phyloP scores from a whole-genome alignment of 192 early-diverging fungal species.

The Oehlia diaphana region DNA sequence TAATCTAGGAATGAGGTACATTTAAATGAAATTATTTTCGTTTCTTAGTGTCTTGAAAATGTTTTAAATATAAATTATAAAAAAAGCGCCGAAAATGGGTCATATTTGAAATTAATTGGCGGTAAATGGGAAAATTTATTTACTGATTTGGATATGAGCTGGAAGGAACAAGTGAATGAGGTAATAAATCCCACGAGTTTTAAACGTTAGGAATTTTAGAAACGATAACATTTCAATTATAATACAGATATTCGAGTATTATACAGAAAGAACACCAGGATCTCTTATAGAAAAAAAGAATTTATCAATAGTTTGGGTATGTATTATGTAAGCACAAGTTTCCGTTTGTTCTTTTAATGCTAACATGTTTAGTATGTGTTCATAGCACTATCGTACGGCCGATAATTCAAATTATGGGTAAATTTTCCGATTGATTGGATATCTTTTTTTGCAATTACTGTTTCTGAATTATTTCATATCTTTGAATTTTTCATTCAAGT shows the following conservation, averaged over 20 bases:
- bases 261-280: conserved; percentile 79
- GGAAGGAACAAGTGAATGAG: conserved; percentile 70
- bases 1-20: conserved; percentile 58
- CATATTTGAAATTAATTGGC: conserved; percentile 62
- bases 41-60: too few relatives aligned
- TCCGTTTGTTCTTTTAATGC: not conserved
- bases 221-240: not conserved
- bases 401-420: conserved; percentile 59
- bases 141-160: conserved; percentile 56
- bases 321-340: not conserved
- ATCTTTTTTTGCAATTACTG: not conserved
- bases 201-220: not conserved
- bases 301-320: conserved; percentile 67
- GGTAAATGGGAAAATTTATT: conserved; percentile 63
- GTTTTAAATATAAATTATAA: too few relatives aligned
- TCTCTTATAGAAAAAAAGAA: conserved; percentile 77
- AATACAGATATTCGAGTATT: conserved; percentile 73
- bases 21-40: not conserved
- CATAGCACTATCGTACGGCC: conserved; percentile 60
- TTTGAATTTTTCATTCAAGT: conserved; percentile 14
- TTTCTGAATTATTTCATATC: not conserved
- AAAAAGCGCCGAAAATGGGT: conserved; percentile 73
- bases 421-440: not conserved
- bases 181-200: conserved; percentile 28
- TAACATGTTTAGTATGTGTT: not conserved